These are phyloP conservation scores for Aotearoamyces nothofagi DNA, from an alignment of 2,329 filamentous ascomycete species.

Conservation along the genomic window DNA sequence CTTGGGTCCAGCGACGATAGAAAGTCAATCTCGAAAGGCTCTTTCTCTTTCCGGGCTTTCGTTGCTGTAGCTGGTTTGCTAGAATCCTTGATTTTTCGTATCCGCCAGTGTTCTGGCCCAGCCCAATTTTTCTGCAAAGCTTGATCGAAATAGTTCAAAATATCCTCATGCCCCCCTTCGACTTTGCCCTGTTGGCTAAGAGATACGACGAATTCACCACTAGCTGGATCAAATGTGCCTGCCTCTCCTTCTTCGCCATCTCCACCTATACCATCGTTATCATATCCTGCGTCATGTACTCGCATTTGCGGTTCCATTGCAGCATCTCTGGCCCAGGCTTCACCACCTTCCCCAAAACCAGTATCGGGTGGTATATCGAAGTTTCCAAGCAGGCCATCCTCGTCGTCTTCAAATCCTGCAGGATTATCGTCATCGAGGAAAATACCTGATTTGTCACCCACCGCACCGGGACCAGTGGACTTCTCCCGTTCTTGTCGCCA, in stretches of 20 bases:
- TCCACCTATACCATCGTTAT: conserved; percentile 34
- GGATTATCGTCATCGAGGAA: conserved; percentile 80
- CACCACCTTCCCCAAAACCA: conserved; percentile 88
- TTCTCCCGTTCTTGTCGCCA: conserved; percentile 60
- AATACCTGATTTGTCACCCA: conserved; percentile 59
- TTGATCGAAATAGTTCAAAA: conserved; percentile 95
- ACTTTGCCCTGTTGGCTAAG: conserved; percentile 52
- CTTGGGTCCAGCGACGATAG: conserved; percentile 54
- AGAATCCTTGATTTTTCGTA: conserved; percentile 75
- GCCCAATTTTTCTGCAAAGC: conserved; percentile 95
- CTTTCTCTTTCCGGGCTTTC: conserved; percentile 80
- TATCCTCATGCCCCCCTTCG: conserved; percentile 64
- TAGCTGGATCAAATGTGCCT: conserved; percentile 46
- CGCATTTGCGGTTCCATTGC: conserved; percentile 77
- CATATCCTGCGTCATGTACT: conserved; percentile 49
- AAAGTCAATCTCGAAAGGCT: conserved; percentile 92
- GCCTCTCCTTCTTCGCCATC: conserved; percentile 33
- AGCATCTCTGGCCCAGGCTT: conserved; percentile 86
- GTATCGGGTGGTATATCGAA: conserved; percentile 56
- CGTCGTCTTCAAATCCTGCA: conserved; percentile 69
- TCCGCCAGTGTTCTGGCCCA: conserved; percentile 97
- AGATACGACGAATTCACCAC: conserved; percentile 65
- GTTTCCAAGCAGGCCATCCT: conserved; percentile 50
- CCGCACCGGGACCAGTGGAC: conserved; percentile 32
- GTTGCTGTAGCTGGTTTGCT: conserved; percentile 45